Evolutionary conservation across 495 filamentous ascomycete species (phyloP).

Genomic region (Cladorrhinum samala): DNA sequence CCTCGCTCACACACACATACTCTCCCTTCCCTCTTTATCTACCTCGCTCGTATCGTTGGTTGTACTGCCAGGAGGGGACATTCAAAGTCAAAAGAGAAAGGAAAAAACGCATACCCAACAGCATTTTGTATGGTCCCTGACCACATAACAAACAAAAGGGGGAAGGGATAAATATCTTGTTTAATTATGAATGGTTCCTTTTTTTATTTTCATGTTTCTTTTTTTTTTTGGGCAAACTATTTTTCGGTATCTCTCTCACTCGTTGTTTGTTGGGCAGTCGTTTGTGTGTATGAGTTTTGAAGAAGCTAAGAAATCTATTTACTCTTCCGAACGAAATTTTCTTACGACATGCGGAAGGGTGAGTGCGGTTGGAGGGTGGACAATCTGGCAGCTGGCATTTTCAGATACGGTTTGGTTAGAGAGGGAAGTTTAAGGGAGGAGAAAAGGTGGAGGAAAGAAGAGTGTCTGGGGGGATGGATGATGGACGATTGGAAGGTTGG

Average conservation of each 20-base stretch:
- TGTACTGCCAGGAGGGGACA: background rate
- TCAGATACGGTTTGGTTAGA: too few species aligned
- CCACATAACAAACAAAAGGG: background rate
- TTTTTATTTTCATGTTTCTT: slow-evolving; percentile 15
- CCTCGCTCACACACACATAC: background rate
- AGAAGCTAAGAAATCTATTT: too few species aligned
- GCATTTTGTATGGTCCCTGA: too few species aligned
- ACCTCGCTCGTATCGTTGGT: background rate
- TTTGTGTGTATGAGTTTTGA: slow-evolving; percentile 9
- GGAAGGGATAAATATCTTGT: slow-evolving; percentile 31
- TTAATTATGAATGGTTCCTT: slow-evolving; percentile 33
- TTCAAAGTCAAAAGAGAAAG: background rate
- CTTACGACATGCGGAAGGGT: background rate
- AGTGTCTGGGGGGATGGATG: background rate
- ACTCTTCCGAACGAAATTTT: slow-evolving; percentile 1
- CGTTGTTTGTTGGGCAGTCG: slow-evolving; percentile 5
- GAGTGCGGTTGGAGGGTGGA: background rate
- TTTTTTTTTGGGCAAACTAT: slow-evolving; percentile 10
- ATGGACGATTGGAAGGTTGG: too few species aligned
- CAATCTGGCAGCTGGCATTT: too few species aligned
- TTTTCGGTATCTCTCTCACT: slow-evolving; percentile 16
- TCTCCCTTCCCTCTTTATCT: too few species aligned
- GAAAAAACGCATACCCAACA: too few species aligned
- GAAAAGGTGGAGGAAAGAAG: too few species aligned
- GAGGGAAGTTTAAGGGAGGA: too few species aligned